phyloP scores from a whole-genome alignment of 192 early-diverging fungal genomes.

The Glomus cerebriforme region DNA sequence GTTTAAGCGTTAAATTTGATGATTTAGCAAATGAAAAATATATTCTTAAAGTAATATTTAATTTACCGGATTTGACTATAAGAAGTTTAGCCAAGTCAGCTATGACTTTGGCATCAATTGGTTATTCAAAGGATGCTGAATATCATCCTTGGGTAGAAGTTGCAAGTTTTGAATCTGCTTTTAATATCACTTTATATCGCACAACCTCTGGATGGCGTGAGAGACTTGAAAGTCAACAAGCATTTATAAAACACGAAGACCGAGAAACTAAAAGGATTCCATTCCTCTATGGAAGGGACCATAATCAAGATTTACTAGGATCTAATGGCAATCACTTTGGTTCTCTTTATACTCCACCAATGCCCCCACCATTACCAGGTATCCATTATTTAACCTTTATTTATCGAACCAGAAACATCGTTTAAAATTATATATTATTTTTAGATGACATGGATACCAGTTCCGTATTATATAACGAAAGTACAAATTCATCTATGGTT shows the following conservation, averaged over 20 bases:
- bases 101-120: slow-evolving; percentile 22
- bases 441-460: slow-evolving; percentile 25
- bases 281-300: slow-evolving; percentile 49
- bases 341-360: slow-evolving; percentile 53
- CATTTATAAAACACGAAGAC: slow-evolving; percentile 65
- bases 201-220: slow-evolving; percentile 56
- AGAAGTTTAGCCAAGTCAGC: slow-evolving; percentile 53
- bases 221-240: slow-evolving; percentile 53
- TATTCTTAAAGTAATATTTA: slow-evolving; percentile 52
- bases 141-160: slow-evolving; percentile 66
- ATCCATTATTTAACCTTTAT: background rate
- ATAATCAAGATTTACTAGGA: background rate
- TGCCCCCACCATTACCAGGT: slow-evolving; percentile 47
- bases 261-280: slow-evolving; percentile 58
- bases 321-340: slow-evolving; percentile 49
- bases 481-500: slow-evolving; percentile 36
- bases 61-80: slow-evolving; percentile 57
- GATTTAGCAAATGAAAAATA: slow-evolving; percentile 63
- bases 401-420: background rate
- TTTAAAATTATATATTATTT: background rate
- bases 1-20: slow-evolving; percentile 66
- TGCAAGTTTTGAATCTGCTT: slow-evolving; percentile 55
- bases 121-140: slow-evolving; percentile 35
- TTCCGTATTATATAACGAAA: slow-evolving; percentile 36
- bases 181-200: slow-evolving; percentile 59